Conservation (phyloP, 164 flowering plant genomes). For the Chimonanthus salicifolius region DNA sequence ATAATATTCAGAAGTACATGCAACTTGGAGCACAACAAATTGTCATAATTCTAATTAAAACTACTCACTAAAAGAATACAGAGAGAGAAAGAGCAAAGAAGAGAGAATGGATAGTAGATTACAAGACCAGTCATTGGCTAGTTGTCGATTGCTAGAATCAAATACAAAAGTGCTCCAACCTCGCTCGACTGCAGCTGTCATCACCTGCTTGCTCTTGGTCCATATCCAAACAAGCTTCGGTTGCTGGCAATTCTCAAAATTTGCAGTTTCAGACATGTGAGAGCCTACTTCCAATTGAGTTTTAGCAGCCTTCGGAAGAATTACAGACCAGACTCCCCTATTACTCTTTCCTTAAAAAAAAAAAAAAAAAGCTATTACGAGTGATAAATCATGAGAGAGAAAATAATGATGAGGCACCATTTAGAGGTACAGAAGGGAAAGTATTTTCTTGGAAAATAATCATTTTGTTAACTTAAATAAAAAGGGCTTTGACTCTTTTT, state of each 20-base stretch:
- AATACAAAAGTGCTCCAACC: conserved; percentile 89
- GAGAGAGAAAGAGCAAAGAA: not conserved
- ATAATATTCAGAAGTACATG: too few species aligned
- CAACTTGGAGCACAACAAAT: not conserved
- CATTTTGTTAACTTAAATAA: not conserved
- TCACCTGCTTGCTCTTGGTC: conserved; percentile 80
- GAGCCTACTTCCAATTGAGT: conserved; percentile 3
- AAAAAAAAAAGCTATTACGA: not conserved
- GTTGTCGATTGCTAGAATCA: conserved; percentile 26
- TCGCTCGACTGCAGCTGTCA: conserved; percentile 82
- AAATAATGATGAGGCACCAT: not conserved
- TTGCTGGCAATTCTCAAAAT: conserved; percentile 12
- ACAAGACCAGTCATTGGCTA: conserved; percentile 82
- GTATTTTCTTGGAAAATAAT: not conserved
- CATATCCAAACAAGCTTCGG: conserved; percentile 80
- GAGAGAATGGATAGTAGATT: conserved; percentile 6
- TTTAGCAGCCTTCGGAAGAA: not conserved
- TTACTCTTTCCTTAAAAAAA: not conserved
- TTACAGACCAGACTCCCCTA: not conserved
- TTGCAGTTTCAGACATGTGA: conserved; percentile 17
- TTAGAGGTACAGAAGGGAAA: not conserved
- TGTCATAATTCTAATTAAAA: not conserved
- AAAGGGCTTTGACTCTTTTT: not conserved
- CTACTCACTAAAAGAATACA: too few species aligned
- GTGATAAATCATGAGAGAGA: too few species aligned